Base-by-base conservation (phyloP, 2,329 filamentous ascomycete genomes). In the Penicillium concentricum region DNA sequence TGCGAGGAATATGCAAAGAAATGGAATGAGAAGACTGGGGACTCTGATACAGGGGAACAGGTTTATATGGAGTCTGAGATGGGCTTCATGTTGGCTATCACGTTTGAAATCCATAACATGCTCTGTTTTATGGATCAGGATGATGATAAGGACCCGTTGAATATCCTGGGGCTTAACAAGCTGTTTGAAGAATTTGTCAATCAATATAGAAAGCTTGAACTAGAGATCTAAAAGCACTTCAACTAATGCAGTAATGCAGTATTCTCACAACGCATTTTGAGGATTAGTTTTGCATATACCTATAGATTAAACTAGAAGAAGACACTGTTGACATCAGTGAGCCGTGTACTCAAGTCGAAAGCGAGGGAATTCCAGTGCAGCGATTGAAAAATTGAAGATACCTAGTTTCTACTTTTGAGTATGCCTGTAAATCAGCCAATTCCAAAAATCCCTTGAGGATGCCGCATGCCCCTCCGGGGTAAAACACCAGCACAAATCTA, bases 101-200 rank as follows among this genome's bases (percentile, higher is more conserved):
- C 61, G 0, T 66, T 65, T 20, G 63, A 66, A 32, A 41, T 65
- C 13, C 64, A 65, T 42, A 65, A 64, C 37, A 65, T 66, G 64
- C 58, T 66, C 2, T 64, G 61, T 38, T 66, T 60, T 24, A 64
- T 66, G 62, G 52, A 54, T 35, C 22, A 58, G 9, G 49, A 61
- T 13, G 51, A 57, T 38, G 62, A 63, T 13, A 65, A 64, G 8
- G 59, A 64, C 22, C 57, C 62, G 0, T 58, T 66, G 54, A 60
- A 57, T 24, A 53, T 61, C 3, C 10, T 61, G 4, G 62, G 54
- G 13, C 56, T 64, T 8, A 56, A 61, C 28, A 66, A 62, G 39
- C 48, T 66, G 16, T 66, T 62, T 30, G 54, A 54, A 20, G 64
- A 65, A 51, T 66, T 66, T 58, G 50, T 55, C 16, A 41, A 34